phyloP scores from a whole-genome alignment of 768 basidiomycete species.

The Filobasidium floriforme region DNA sequence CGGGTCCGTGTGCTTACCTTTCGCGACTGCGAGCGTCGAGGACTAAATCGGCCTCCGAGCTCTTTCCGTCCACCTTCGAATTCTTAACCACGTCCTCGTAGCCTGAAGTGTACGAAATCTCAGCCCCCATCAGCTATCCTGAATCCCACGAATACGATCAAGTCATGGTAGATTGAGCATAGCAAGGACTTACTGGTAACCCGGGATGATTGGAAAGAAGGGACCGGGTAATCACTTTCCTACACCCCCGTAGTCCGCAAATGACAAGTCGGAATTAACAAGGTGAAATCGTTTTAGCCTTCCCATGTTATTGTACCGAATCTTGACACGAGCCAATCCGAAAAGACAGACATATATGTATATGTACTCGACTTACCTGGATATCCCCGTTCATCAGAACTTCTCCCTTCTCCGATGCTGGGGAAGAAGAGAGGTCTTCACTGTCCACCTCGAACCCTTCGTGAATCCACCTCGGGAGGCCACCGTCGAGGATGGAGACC shows the following conservation, averaged over 20 bases:
- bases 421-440: neutral
- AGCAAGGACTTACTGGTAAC: neutral
- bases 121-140: neutral
- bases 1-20: slow-evolving; percentile 52
- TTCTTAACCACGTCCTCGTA: slow-evolving; percentile 77
- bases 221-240: slow-evolving; percentile 18
- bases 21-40: slow-evolving; percentile 81
- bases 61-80: slow-evolving; percentile 50
- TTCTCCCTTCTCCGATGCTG: neutral
- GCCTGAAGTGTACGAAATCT: slow-evolving; percentile 50
- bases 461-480: slow-evolving; percentile 70
- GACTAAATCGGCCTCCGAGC: slow-evolving; percentile 56
- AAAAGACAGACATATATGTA: neutral
- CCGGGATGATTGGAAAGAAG: slow-evolving; percentile 3
- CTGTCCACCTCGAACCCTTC: slow-evolving; percentile 42
- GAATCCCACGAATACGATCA: neutral
- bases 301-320: neutral
- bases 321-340: neutral
- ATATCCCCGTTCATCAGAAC: neutral
- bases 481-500: slow-evolving; percentile 87
- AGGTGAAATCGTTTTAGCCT: neutral
- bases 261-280: neutral
- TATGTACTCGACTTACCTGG: neutral
- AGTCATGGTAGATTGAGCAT: no score
- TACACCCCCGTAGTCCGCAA: no score